Evolutionary conservation across 495 filamentous ascomycete species (phyloP), one percentile per base, ranked within the genome.

Genomic region (Eremomyces bilateralis): DNA sequence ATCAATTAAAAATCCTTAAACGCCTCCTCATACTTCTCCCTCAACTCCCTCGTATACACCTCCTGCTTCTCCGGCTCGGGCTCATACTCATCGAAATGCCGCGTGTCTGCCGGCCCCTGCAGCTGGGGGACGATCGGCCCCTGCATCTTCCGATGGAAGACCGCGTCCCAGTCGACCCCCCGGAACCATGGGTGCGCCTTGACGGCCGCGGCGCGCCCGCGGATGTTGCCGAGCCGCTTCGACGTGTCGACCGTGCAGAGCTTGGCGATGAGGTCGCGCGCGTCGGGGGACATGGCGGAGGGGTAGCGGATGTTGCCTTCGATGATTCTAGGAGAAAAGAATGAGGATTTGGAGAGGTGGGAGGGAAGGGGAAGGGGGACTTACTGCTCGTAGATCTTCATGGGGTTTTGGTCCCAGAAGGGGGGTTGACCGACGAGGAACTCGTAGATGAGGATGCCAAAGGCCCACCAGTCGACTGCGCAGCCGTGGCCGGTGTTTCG

Each of bases 401-500:
- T 88, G 0, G 84, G 83, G 44, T 88, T 93, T 34, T 80, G 71
- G 49, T 93, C 80, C 79, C 85, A 97, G 54, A 97, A 97, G 1
- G 88, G 88, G 4, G 88, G 88, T 46, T 93, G 90, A 22, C 88
- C 88, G 2, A 88, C 82, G 18, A 94, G 60, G 47, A 97, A 93
- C 50, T 97, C 88, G 52, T 90, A 95, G 36, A 94, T 80, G 33
- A 97, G 54, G 42, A 97, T 91, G 4, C 88, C 88, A 41, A 95
- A 61, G 4, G 88, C 90, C 88, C 88, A 97, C 88, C 88, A 97
- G 54, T 97, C 88, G n/a, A 97, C 88, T 0, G 88, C 85, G 22
- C 80, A 80, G 20, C 80, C 83, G 49, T 97, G 88, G 11, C 83
- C 61, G 48, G 82, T 85, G 51, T 83, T 90, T 42, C 84, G 76